Base-by-base conservation (phyloP, 208 protist genomes). In the Trypanosoma boissoni region DNA sequence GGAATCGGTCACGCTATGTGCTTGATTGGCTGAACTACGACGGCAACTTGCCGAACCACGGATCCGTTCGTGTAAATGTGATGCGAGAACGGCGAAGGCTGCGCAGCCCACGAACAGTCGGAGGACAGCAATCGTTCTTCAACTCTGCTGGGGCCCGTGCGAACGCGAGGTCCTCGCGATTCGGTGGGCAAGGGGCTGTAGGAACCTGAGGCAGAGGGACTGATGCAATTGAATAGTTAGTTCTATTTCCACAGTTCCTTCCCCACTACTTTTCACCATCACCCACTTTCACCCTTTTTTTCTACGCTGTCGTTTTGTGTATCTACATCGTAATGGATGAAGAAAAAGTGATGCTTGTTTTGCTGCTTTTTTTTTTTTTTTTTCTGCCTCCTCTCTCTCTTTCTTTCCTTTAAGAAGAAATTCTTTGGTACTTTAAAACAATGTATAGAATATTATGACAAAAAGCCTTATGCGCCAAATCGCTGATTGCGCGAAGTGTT, bases 11-110 rank as follows among this genome's bases (percentile, higher is more conserved):
- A 23, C 75, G 73, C 8, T 80, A 91, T 58, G 79, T 92, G 16
- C 45, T 92, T 16, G 70, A 92, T 59, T 91, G 88, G 83, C 64
- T 94, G 29, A 94, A 92, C 61, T 88, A 87, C 72, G 88, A 94
- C 48, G 88, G 84, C 36, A 88, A 89, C 37, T 65, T 94, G 28
- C 88, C 88, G 14, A 87, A 76, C 14, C 81, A 91, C 76, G 76
- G 78, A 43, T 75, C 84, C 14, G 84, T 94, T 18, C 76, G 77
- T 9, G 41, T 83, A 20, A 92, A 94, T 49, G 83, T 88, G 23
- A 72, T 48, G 24, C 68, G 88, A n/a, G 88, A 94, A 46, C 52
- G 70, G 28, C 53, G 71, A 16, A 81, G 88, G n/a, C 71, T 86
- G 76, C 80, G 74, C 7, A 62, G 64, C 20, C 84, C 84, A 26